phyloP scores from a whole-genome alignment of 2,329 filamentous ascomycete species.

The Tolypocladium endophyticum region DNA sequence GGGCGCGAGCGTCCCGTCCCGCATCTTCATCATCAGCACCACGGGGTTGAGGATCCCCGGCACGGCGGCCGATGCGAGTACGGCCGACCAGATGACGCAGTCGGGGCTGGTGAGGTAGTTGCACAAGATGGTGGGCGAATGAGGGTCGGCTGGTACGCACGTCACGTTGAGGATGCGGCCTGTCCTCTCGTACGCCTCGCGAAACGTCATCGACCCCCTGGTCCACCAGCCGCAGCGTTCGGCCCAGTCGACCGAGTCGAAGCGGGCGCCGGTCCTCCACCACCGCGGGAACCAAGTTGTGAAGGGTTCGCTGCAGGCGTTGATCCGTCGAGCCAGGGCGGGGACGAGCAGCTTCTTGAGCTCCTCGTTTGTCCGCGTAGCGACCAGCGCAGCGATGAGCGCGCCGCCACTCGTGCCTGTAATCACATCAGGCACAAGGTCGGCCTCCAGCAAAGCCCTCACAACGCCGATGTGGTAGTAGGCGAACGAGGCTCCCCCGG shows the following conservation, averaged over 20 bases:
- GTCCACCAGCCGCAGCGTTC: conserved; percentile 80
- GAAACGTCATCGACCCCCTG: conserved; percentile 83
- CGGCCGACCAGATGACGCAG: conserved; percentile 97
- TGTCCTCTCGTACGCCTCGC: conserved; percentile 87
- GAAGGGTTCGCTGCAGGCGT: conserved; percentile 70
- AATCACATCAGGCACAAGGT: conserved; percentile 82
- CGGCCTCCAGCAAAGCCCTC: conserved; percentile 77
- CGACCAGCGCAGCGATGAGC: conserved; percentile 74
- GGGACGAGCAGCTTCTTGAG: conserved; percentile 77
- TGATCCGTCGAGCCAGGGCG: conserved; percentile 75
- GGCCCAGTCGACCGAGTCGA: conserved; percentile 91
- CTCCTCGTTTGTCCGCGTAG: conserved; percentile 86
- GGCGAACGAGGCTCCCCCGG: conserved; percentile 86
- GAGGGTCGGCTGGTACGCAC: conserved; percentile 90
- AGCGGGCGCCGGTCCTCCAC: conserved; percentile 87
- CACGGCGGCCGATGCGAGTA: conserved; percentile 88
- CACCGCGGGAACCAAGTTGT: conserved; percentile 70
- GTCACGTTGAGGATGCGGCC: conserved; percentile 92
- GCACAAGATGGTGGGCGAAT: conserved; percentile 82
- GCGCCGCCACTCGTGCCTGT: conserved; percentile 94
- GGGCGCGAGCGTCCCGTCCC: conserved; percentile 65
- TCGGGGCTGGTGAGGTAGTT: conserved; percentile 94
- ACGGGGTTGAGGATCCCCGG: conserved; percentile 93
- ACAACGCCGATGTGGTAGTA: conserved; percentile 96
- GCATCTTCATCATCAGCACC: conserved; percentile 82